These are phyloP conservation scores for Cerioporus squamosus DNA, from an alignment of 1,284 basidiomycete species.

Conservation along the genomic window DNA sequence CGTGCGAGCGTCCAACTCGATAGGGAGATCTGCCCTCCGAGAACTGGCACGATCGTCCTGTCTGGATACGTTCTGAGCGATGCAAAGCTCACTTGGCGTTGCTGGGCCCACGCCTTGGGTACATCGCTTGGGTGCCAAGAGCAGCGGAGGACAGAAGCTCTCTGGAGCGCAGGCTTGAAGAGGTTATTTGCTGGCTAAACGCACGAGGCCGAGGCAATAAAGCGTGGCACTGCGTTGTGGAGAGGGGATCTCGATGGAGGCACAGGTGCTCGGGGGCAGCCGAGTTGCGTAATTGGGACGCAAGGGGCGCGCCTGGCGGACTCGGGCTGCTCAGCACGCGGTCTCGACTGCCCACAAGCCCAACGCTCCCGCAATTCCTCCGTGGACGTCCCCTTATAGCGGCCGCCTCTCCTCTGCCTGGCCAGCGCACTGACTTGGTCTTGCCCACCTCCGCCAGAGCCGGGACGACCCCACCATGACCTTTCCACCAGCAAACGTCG, in stretches of 20 bases:
- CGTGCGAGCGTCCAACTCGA: too few relatives aligned
- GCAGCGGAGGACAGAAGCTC: too few relatives aligned
- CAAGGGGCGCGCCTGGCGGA: neutral
- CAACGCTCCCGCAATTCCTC: neutral
- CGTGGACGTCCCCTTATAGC: neutral
- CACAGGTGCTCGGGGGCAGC: neutral
- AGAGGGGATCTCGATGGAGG: neutral
- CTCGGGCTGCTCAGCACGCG: slow-evolving; percentile 1
- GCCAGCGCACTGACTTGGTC: slow-evolving; percentile 3
- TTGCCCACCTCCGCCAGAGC: neutral
- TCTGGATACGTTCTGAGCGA: neutral
- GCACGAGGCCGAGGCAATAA: too few relatives aligned
- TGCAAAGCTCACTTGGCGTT: neutral
- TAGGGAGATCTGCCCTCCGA: too few relatives aligned
- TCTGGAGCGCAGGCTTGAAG: too few relatives aligned
- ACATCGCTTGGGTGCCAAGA: neutral
- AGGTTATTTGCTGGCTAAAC: too few relatives aligned
- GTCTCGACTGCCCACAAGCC: neutral
- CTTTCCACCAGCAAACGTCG: slow-evolving; percentile 53
- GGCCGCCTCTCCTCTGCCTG: neutral
- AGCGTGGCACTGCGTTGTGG: too few relatives aligned
- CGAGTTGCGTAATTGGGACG: slow-evolving; percentile 4
- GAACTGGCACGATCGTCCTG: too few relatives aligned
- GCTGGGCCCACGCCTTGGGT: neutral
- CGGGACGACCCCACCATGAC: slow-evolving; percentile 38